Base-by-base conservation (phyloP, 2,329 filamentous ascomycete genomes). In the Sporothrix sp. region DNA sequence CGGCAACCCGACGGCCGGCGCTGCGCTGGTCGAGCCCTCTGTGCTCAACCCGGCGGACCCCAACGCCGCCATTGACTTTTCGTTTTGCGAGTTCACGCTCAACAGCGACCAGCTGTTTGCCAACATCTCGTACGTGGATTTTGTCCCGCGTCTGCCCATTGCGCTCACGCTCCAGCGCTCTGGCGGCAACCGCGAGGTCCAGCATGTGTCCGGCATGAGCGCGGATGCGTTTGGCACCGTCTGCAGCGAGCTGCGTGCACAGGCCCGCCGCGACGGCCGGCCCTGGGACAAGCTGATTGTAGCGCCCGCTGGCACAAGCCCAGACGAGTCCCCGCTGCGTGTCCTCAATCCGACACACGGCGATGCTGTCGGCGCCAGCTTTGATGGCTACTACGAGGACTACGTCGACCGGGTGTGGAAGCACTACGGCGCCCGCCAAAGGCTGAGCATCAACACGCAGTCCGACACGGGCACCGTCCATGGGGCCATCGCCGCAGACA, bases 71-170 rank as follows among this genome's bases (percentile, higher is more conserved):
- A 66, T 72, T 33, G 67, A 72, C 55, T 82, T 78, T 66, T 68
- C 68, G 37, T 82, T 81, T 60, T 76, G 72, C 65, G 78, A 81
- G 62, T 80, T 82, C 61, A 82, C 79, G 1, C 76, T 74, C 61
- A 79, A 80, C 60, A 57, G 60, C 40, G 65, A 68, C 45, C 73
- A 80, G 63, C 68, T 82, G 3, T 82, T 76, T 58, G 78, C 75
- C 51, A 82, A 82, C 55, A 82, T 85, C 64, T 78, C 71, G 60
- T 79, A 82, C 60, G 81, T 85, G 38, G 81, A 85, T 63, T 85
- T 85, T 60, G 74, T 83, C 5, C 55, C 66, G 32, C 66, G 68
- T n/a, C 59, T 79, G 58, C 77, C 78, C 5, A 71, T 81, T 25
- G 68, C 73, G 1, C 63, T 81, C 54, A 69, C 70, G 4, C 66